Evolutionary conservation across 148 eudicot species (phyloP).

Genomic region (Rhododendron ferrugineum): DNA sequence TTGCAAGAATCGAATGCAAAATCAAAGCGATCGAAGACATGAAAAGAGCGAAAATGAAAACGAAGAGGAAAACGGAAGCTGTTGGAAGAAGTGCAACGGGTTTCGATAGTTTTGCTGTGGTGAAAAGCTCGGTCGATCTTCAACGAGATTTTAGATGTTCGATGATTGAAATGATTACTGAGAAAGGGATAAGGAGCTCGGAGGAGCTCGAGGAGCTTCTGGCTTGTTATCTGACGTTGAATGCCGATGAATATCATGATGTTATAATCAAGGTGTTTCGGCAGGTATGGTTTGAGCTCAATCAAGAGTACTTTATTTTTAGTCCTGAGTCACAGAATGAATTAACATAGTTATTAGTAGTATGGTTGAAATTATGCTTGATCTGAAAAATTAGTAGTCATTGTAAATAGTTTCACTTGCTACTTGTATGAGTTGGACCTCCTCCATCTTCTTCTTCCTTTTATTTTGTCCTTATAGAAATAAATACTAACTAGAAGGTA

Average conservation of each 20-base stretch:
- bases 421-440: neutral
- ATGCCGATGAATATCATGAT: slow-evolving; percentile 69
- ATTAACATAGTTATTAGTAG: neutral
- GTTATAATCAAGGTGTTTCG: slow-evolving; percentile 66
- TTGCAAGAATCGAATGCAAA: slow-evolving; percentile 51
- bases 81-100: slow-evolving; percentile 15
- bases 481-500: too few species aligned
- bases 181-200: slow-evolving; percentile 38
- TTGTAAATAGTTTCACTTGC: neutral
- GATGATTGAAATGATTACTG: slow-evolving; percentile 83
- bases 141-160: slow-evolving; percentile 62
- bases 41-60: slow-evolving; percentile 45
- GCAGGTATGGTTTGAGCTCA: slow-evolving; percentile 72
- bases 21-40: slow-evolving; percentile 55
- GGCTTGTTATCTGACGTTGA: slow-evolving; percentile 71
- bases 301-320: slow-evolving; percentile 19
- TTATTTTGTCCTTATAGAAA: too few species aligned
- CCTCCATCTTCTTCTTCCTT: too few species aligned
- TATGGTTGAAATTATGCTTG: neutral
- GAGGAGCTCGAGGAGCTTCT: slow-evolving; percentile 75
- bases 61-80: slow-evolving; percentile 19
- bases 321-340: slow-evolving; percentile 10
- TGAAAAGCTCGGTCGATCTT: slow-evolving; percentile 60
- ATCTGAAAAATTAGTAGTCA: neutral
- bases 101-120: slow-evolving; percentile 65